phyloP scores from a whole-genome alignment of 345 rosid species.

The Camelina sativa region DNA sequence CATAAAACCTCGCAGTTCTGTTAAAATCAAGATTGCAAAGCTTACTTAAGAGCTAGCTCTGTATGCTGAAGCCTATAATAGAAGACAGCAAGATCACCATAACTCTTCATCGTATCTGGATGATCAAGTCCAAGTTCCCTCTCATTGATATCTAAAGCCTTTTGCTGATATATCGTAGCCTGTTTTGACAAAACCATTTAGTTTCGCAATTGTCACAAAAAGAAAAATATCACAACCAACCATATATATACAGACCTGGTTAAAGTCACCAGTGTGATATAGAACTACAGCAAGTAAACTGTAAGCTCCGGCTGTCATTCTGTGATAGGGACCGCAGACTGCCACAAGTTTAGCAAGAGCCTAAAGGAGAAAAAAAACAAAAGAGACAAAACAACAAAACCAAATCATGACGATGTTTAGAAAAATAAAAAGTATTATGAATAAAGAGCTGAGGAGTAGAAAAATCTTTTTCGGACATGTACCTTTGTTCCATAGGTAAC shows the following conservation, averaged over 20 bases:
- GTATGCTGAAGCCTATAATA: constrained; percentile 99
- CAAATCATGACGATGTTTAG: constrained; percentile 26
- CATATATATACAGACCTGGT: constrained; percentile 66
- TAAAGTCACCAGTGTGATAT: constrained; percentile 99
- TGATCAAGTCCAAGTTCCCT: constrained; percentile 99
- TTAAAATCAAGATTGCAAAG: constrained; percentile 26
- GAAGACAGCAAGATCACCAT: constrained; percentile 99
- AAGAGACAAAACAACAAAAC: constrained; percentile 22
- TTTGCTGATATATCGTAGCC: constrained; percentile 99
- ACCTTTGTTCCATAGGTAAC: constrained; percentile 99
- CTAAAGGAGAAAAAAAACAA: constrained; percentile 48
- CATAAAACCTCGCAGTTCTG: constrained; percentile 28
- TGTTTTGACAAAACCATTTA: constrained; percentile 47
- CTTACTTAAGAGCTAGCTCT: constrained; percentile 97
- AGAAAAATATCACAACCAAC: constrained; percentile 27
- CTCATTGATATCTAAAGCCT: constrained; percentile 99
- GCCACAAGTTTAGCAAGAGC: constrained; percentile 97
- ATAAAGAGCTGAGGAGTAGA: constrained; percentile 31
- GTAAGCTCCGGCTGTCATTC: constrained; percentile 99
- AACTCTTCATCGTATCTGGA: constrained; percentile 99
- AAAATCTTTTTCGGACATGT: constrained; percentile 14
- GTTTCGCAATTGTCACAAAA: constrained; percentile 30
- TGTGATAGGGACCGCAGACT: constrained; percentile 97
- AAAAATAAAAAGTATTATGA: constrained; percentile 19
- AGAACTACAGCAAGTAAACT: constrained; percentile 98